phyloP scores from a whole-genome alignment of 495 filamentous ascomycete species.

The Stereocaulon alpinum region DNA sequence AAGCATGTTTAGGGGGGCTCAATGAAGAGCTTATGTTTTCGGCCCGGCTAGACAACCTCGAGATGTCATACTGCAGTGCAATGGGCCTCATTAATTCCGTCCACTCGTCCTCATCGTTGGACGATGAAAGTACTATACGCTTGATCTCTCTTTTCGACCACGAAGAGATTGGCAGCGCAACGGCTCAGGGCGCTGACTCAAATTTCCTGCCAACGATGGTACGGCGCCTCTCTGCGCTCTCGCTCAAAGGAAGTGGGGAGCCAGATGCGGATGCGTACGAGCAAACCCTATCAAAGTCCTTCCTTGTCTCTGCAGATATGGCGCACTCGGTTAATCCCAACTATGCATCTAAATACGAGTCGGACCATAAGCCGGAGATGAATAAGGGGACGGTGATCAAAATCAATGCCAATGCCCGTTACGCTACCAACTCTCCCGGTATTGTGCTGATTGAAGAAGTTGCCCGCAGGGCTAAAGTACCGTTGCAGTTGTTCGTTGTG shows the following conservation, averaged over 20 bases:
- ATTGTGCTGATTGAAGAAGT: constrained; percentile 86
- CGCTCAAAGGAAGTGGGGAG: constrained; percentile 34
- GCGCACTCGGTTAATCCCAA: constrained; percentile 93
- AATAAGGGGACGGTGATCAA: constrained; percentile 97
- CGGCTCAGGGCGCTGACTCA: constrained; percentile 87
- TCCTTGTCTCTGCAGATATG: constrained; percentile 96
- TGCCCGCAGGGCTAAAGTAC: constrained; percentile 57
- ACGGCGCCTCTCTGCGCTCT: constrained; percentile 73
- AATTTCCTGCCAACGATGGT: constrained; percentile 84
- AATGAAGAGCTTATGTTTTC: constrained; percentile 93
- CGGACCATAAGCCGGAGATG: constrained; percentile 81
- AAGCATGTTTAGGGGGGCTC: constrained; percentile 76
- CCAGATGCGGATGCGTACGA: constrained; percentile 64
- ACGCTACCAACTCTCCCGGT: constrained; percentile 91
- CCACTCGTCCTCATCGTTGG: constrained; percentile 47
- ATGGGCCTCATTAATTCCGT: constrained; percentile 73
- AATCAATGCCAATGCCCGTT: constrained; percentile 93
- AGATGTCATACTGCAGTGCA: constrained; percentile 85
- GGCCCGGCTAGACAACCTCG: constrained; percentile 83
- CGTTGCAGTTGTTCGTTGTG: constrained; percentile 91
- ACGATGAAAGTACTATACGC: constrained; percentile 70
- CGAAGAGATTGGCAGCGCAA: constrained; percentile 88
- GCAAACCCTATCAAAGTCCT: constrained; percentile 83
- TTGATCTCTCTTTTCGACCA: constrained; percentile 92
- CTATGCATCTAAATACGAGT: constrained; percentile 83